Conservation (phyloP, 352 stramenopile genomes). For the Blastocystis sp. region DNA sequence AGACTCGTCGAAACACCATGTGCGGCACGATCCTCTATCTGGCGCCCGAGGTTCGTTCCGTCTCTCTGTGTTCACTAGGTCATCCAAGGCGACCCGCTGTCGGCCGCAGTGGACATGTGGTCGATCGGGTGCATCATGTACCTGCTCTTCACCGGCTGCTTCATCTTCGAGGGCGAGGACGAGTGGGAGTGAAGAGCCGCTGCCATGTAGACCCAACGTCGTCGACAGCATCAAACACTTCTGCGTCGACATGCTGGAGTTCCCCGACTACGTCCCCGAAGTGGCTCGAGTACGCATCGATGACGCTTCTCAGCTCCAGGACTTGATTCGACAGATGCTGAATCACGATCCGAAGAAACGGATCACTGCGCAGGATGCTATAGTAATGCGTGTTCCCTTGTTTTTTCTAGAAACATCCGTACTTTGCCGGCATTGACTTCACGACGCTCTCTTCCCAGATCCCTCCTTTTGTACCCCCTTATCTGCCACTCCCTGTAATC, state of each 20-base stretch:
- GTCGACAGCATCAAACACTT: constrained; percentile 13
- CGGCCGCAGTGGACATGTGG: constrained; percentile 11
- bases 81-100: not conserved
- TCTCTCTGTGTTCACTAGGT: not conserved
- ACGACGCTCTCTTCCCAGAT: not conserved
- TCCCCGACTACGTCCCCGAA: not conserved
- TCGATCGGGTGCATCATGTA: constrained; percentile 16
- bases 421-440: constrained; percentile 38
- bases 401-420: constrained; percentile 16
- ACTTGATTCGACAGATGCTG: not conserved
- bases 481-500: not conserved
- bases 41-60: not conserved
- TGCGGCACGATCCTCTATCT: constrained; percentile 19
- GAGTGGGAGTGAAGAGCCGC: not conserved
- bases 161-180: constrained; percentile 31
- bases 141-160: constrained; percentile 14
- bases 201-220: not conserved
- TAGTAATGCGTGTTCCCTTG: not conserved
- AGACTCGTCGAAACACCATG: not conserved
- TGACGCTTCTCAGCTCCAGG: not conserved
- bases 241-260: not conserved
- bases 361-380: not conserved
- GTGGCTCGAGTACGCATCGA: not conserved
- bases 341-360: not conserved
- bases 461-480: not conserved